Evolutionary conservation across 2,329 filamentous ascomycete genomes (phyloP).

Genomic region (Fusarium lyarnte): DNA sequence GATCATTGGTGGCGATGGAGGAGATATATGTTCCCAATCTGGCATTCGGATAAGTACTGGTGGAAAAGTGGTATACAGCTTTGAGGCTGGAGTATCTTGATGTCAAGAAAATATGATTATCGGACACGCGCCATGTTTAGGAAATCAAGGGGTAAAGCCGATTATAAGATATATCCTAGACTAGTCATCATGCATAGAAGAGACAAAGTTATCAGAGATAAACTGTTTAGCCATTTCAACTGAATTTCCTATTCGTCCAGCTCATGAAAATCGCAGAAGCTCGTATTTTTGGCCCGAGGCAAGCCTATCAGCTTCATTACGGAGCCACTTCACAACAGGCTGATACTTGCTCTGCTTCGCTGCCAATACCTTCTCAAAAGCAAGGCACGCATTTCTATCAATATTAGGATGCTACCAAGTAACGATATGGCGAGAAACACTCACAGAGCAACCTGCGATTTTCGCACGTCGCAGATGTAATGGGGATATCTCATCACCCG

Average conservation of each 20-base stretch:
- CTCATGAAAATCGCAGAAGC: not conserved
- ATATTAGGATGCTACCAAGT: not conserved
- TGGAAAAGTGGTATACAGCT: constrained; percentile 57
- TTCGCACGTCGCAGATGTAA: constrained; percentile 69
- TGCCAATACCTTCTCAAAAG: constrained; percentile 74
- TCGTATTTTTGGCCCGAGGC: constrained; percentile 9
- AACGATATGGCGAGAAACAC: constrained; percentile 42
- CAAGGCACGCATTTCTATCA: constrained; percentile 71
- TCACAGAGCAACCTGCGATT: constrained; percentile 69
- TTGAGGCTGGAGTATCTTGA: constrained; percentile 21
- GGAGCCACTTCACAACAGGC: constrained; percentile 75
- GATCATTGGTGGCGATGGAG: constrained; percentile 77
- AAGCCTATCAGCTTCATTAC: constrained; percentile 55
- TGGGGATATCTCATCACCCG: constrained; percentile 56
- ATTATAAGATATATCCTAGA: not conserved
- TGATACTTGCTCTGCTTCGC: constrained; percentile 77
- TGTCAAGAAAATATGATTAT: not conserved
- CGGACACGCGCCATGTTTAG: not conserved
- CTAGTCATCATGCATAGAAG: not conserved
- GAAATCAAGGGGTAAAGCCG: not conserved
- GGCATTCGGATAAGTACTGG: constrained; percentile 71
- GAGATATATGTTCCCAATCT: constrained; percentile 59
- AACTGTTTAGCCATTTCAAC: not conserved
- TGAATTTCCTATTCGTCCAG: not conserved
- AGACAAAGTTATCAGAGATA: not conserved